These are phyloP conservation scores for Vanrija humicola DNA, from an alignment of 1,284 basidiomycete genomes.

Conservation along the genomic window DNA sequence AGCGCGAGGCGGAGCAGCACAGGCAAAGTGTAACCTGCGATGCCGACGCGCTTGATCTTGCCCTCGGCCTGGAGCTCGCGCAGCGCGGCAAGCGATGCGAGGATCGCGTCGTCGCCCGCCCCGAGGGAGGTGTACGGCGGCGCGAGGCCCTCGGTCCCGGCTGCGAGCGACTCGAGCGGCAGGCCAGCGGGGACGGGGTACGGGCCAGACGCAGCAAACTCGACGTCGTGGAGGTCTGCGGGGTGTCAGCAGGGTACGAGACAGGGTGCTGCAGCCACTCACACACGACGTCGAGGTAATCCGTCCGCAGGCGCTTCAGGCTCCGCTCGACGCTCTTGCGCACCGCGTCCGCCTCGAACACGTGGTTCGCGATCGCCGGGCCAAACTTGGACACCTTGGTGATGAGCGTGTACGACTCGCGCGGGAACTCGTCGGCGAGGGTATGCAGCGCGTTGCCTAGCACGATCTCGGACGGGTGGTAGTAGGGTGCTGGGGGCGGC, in stretches of 20 bases:
- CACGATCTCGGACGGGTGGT: constrained; percentile 85
- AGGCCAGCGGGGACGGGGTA: constrained; percentile 43
- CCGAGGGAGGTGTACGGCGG: constrained; percentile 49
- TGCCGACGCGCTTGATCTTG: constrained; percentile 72
- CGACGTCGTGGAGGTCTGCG: constrained; percentile 78
- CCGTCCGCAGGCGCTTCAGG: constrained; percentile 68
- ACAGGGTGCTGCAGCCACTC: constrained; percentile 14
- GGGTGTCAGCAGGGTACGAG: neutral
- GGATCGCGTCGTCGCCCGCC: constrained; percentile 71
- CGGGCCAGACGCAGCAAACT: constrained; percentile 69
- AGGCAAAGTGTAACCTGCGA: constrained; percentile 84
- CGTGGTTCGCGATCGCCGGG: constrained; percentile 59
- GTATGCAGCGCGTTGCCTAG: constrained; percentile 69
- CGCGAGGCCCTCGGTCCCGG: constrained; percentile 11
- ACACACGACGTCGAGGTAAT: constrained; percentile 77
- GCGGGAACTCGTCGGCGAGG: constrained; percentile 67
- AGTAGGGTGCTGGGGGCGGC: constrained; percentile 56
- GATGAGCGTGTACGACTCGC: constrained; percentile 74
- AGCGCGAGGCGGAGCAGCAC: constrained; percentile 77
- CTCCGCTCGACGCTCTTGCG: constrained; percentile 67
- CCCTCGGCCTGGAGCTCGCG: constrained; percentile 74
- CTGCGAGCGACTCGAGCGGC: constrained; percentile 56
- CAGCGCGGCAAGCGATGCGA: constrained; percentile 70
- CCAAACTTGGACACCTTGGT: constrained; percentile 95
- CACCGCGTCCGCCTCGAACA: constrained; percentile 68